These are phyloP conservation scores for Protomyces inouyei DNA, from an alignment of 1,139 yeast genomes.

Conservation along the genomic window DNA sequence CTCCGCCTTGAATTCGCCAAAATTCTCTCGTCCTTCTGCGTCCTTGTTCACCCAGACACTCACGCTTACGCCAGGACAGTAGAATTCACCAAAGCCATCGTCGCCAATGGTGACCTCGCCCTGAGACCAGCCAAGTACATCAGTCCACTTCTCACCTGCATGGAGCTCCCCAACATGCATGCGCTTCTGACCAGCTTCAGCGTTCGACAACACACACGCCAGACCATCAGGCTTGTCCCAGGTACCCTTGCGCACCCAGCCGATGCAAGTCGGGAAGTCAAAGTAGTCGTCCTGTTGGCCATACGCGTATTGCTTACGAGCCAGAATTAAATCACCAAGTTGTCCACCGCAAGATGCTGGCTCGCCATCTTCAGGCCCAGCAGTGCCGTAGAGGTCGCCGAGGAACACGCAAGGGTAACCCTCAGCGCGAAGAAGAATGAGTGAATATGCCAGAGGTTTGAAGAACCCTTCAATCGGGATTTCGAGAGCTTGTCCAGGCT, in stretches of 20 bases:
- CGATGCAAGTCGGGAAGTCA: slow-evolving; percentile 31
- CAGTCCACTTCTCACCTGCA: slow-evolving; percentile 32
- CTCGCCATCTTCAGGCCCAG: slow-evolving; percentile 28
- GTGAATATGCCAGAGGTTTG: slow-evolving; percentile 33
- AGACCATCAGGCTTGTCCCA: slow-evolving; percentile 32
- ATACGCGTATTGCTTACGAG: slow-evolving; percentile 31
- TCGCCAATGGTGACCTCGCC: slow-evolving; percentile 30
- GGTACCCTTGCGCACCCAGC: slow-evolving; percentile 33
- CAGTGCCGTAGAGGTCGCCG: slow-evolving; percentile 33
- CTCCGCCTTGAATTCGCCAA: slow-evolving; percentile 27
- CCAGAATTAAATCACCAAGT: slow-evolving; percentile 30
- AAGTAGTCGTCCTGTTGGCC: slow-evolving; percentile 31
- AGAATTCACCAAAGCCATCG: slow-evolving; percentile 31
- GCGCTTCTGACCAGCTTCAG: slow-evolving; percentile 31
- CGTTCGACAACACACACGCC: slow-evolving; percentile 33
- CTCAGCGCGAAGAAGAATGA: slow-evolving; percentile 32
- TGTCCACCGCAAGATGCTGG: slow-evolving; percentile 32
- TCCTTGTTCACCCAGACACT: slow-evolving; percentile 31
- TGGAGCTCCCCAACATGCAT: slow-evolving; percentile 33
- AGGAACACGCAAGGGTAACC: slow-evolving; percentile 33
- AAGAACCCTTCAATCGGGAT: slow-evolving; percentile 33
- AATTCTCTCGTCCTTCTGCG: slow-evolving; percentile 30
- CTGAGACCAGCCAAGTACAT: slow-evolving; percentile 30
- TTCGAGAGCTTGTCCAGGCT: slow-evolving; percentile 33
- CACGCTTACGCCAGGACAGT: slow-evolving; percentile 31